Base-by-base conservation (phyloP, 495 filamentous ascomycete species). In the Evansstolkia leycettana region DNA sequence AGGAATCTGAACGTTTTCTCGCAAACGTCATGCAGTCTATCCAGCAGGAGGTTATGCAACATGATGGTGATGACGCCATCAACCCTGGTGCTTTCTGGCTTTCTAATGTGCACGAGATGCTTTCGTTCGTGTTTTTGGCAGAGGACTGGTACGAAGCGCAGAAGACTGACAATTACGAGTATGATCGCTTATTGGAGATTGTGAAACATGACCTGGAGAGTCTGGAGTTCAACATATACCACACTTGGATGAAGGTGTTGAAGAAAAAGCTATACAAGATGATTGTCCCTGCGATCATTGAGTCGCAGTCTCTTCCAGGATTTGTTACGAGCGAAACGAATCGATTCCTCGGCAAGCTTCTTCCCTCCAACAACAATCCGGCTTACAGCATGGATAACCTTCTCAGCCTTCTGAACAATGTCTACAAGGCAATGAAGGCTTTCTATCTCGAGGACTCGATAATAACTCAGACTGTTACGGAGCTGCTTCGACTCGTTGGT, bases 221-320 rank as follows among this genome's bases (percentile, higher is more conserved):
- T 58, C 66, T 99, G 29, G 90, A 99, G 60, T 99, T 99, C 73
- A 99, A 99, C 66, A 96, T 99, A 53, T 99, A 99, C 60, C 92
- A 99, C 60, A 99, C 90, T 8, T 99, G 90, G 90, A 99, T 99
- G 90, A 99, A 99, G 69, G 87, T 94, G 28, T 70, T 99, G 50
- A 99, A 99, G 70, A 94, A 94, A 71, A 94, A 92, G 60, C 70
- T 99, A 31, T 82, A 84, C 47, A 96, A 96, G 70, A 99, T 99
- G 90, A 93, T 99, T 50, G 90, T 99, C 17, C 90, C 90, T 0
- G 90, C 90, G 27, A 96, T 99, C 52, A 96, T 99, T 51, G 90
- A 99, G 59, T 95, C 89, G 16, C 90, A 99, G 55, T 95, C 89
- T 7, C 76, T 99, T 36, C 90, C 90, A 13, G 90, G 90, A 42